These are phyloP conservation scores for Evernia prunastri DNA, from an alignment of 495 filamentous ascomycete species.

Conservation along the genomic window DNA sequence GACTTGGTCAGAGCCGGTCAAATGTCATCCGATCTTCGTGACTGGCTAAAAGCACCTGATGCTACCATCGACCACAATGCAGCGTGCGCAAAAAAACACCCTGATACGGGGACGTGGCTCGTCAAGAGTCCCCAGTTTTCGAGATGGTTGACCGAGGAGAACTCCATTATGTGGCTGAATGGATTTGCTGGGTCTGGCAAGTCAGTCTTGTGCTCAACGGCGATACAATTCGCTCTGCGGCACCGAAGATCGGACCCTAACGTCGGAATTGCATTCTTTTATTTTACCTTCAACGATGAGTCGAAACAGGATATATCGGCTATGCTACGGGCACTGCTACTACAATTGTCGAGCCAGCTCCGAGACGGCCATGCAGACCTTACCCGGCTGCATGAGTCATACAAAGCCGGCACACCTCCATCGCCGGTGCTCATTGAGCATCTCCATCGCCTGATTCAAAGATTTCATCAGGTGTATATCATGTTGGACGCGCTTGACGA, in stretches of 20 bases:
- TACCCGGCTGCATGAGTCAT: constrained; percentile 18
- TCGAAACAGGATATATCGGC: constrained; percentile 28
- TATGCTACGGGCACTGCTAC: constrained; percentile 36
- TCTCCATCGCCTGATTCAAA: constrained; percentile 21
- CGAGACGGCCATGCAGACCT: constrained; percentile 21
- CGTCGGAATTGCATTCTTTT: constrained; percentile 36
- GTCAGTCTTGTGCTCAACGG: constrained; percentile 28
- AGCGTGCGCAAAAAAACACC: constrained; percentile 27
- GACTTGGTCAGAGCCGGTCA: constrained; percentile 25
- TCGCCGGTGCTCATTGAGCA: constrained; percentile 17
- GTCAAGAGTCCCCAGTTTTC: constrained; percentile 27
- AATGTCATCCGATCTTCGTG: constrained; percentile 27
- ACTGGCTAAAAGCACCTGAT: constrained; percentile 34
- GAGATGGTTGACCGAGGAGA: constrained; percentile 29
- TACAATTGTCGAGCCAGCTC: constrained; percentile 34
- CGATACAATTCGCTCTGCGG: constrained; percentile 28
- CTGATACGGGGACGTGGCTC: constrained; percentile 34
- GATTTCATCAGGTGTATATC: constrained; percentile 28
- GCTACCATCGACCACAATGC: constrained; percentile 30
- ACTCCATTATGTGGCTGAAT: constrained; percentile 38
- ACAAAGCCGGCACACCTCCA: constrained; percentile 19
- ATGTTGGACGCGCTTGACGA: constrained; percentile 29
- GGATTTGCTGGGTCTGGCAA: constrained; percentile 32
- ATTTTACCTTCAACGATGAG: constrained; percentile 37
- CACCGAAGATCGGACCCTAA: constrained; percentile 14